A percentile compares a stretch with the other conserved stretches of the same genome.
These are phyloP conservation scores for Metschnikowia drakensbergensis DNA, from an alignment of 805 yeast genomes.

Conservation along the genomic window DNA sequence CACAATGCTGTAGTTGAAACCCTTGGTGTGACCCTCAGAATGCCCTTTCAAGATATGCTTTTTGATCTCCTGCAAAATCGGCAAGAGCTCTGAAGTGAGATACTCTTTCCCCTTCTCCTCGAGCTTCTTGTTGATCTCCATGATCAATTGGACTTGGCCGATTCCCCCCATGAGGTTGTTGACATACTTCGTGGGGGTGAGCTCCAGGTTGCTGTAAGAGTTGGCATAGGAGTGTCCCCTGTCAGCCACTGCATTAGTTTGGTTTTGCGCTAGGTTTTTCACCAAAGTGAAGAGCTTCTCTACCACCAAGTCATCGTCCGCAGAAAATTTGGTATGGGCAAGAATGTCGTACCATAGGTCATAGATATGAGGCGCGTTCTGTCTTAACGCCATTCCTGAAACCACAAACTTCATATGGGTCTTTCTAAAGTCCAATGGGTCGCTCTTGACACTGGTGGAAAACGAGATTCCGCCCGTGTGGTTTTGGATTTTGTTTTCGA, in stretches of 20 bases:
- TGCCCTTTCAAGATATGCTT: constrained; percentile 37
- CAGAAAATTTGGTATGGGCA: constrained; percentile 61
- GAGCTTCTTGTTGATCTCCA: constrained; percentile 50
- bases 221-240: constrained; percentile 85
- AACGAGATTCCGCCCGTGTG: constrained; percentile 82
- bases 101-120: constrained; percentile 36
- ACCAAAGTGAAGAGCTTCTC: constrained; percentile 72
- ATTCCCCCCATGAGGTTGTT: constrained; percentile 70
- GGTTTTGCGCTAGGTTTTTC: constrained; percentile 70
- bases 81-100: constrained; percentile 51
- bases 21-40: constrained; percentile 11
- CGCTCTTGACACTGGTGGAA: constrained; percentile 52
- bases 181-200: constrained; percentile 58
- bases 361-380: constrained; percentile 57
- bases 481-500: constrained; percentile 80
- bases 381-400: constrained; percentile 66
- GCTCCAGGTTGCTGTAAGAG: constrained; percentile 57
- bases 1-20: constrained; percentile 53
- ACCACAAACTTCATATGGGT: constrained; percentile 54
- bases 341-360: constrained; percentile 69
- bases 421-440: constrained; percentile 46
- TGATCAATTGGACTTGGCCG: constrained; percentile 67
- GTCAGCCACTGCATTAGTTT: constrained; percentile 75
- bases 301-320: constrained; percentile 35
- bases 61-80: constrained; percentile 55